Conservation (phyloP, 2,329 filamentous ascomycete genomes). For the Moelleriella libera region DNA sequence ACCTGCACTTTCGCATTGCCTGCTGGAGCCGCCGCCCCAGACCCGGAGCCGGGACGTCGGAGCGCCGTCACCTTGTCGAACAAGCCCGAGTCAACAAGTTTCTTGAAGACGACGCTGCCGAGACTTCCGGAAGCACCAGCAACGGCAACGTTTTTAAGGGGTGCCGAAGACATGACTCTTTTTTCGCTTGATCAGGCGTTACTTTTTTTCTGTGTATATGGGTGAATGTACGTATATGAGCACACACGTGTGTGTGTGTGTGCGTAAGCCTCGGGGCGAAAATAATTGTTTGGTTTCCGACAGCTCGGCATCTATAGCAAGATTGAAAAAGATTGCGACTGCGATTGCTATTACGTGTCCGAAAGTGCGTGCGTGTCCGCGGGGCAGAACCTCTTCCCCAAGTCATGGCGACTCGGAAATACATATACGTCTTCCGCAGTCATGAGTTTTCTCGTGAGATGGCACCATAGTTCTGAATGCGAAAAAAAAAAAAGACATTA, state of each 20-base stretch:
- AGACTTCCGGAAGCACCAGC: slow-evolving; percentile 22
- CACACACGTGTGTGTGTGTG: too few relatives aligned
- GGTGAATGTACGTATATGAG: too few relatives aligned
- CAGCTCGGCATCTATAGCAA: neutral
- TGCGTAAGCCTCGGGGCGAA: too few relatives aligned
- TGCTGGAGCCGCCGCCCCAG: too few relatives aligned
- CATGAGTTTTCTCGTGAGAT: neutral
- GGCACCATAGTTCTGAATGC: neutral
- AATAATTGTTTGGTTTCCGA: neutral
- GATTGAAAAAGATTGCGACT: too few relatives aligned
- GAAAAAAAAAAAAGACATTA: neutral
- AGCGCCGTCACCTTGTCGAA: slow-evolving; percentile 21
- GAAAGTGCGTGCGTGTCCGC: too few relatives aligned
- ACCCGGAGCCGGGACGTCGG: slow-evolving; percentile 22
- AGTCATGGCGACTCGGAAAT: neutral
- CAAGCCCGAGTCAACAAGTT: slow-evolving; percentile 14
- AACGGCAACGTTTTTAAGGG: slow-evolving; percentile 22
- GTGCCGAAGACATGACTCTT: slow-evolving; percentile 10
- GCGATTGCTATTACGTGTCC: too few relatives aligned
- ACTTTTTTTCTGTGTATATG: neutral
- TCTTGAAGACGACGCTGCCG: slow-evolving; percentile 16
- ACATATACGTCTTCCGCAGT: neutral
- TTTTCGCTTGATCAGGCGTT: neutral
- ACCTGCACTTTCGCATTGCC: too few relatives aligned
- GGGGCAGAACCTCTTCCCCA: neutral